These are phyloP conservation scores for Leishmania mexicana DNA, from an alignment of 208 protist species.

Conservation along the genomic window DNA sequence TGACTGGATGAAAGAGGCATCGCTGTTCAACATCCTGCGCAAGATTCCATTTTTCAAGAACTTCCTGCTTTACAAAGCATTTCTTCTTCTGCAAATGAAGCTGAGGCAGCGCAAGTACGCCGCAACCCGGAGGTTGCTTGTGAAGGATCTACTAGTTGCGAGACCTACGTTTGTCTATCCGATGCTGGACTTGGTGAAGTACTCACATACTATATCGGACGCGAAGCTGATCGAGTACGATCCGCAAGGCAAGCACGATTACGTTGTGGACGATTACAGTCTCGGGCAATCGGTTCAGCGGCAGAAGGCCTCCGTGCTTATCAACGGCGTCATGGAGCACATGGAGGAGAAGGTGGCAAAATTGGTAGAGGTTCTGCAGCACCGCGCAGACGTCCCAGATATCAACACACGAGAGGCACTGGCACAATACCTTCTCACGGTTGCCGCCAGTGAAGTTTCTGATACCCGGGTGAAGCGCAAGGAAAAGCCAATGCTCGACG, in stretches of 20 bases:
- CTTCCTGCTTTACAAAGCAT: constrained; percentile 91
- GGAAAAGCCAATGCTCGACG: constrained; percentile 94
- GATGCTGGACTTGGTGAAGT: constrained; percentile 81
- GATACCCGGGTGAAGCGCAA: constrained; percentile 61
- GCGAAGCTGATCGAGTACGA: constrained; percentile 81
- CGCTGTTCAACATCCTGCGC: constrained; percentile 92
- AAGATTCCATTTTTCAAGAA: constrained; percentile 94
- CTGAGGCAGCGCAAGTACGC: constrained; percentile 79
- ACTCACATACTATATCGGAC: constrained; percentile 75
- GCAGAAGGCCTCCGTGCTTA: constrained; percentile 54
- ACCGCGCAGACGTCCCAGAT: constrained; percentile 90
- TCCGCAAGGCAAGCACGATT: constrained; percentile 88
- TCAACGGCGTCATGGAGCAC: constrained; percentile 67
- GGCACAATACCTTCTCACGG: constrained; percentile 91
- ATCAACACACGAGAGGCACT: constrained; percentile 91
- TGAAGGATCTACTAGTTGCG: constrained; percentile 81
- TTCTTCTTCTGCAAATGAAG: constrained; percentile 84
- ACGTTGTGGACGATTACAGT: constrained; percentile 87
- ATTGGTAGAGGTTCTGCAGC: constrained; percentile 80
- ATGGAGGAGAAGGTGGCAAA: constrained; percentile 87
- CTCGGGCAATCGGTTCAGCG: constrained; percentile 72
- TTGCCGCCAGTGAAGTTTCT: constrained; percentile 38
- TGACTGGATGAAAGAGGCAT: constrained; percentile 92
- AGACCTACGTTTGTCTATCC: constrained; percentile 87
- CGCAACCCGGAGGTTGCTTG: constrained; percentile 60